Evolutionary conservation across 805 yeast genomes (phyloP).

Genomic region (Saccharomycopsis vini): DNA sequence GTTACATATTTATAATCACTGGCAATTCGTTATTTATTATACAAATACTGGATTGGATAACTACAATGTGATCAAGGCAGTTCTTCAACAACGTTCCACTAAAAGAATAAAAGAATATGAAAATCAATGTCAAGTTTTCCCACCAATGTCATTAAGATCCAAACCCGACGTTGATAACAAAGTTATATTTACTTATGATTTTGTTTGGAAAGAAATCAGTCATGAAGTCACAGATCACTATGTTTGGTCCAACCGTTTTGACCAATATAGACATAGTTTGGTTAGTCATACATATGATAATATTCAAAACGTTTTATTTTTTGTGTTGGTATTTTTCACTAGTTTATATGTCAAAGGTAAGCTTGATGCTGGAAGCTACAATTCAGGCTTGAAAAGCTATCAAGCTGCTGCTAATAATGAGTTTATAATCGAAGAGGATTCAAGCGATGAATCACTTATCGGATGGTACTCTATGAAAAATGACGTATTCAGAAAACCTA

Average conservation of each 20-base stretch:
- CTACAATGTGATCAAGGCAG: slow-evolving; percentile 23
- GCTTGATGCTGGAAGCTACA: background rate
- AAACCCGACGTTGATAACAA: slow-evolving; percentile 24
- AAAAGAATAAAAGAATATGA: slow-evolving; percentile 23
- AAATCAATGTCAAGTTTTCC: slow-evolving; percentile 22
- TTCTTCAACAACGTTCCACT: slow-evolving; percentile 23
- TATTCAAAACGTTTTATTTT: slow-evolving; percentile 20
- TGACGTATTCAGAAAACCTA: slow-evolving; percentile 14
- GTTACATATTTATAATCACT: slow-evolving; percentile 26
- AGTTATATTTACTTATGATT: slow-evolving; percentile 24
- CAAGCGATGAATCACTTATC: background rate
- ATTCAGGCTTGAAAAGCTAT: background rate
- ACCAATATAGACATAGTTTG: slow-evolving; percentile 23
- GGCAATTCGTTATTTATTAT: slow-evolving; percentile 25
- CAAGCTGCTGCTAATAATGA: background rate
- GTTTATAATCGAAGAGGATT: background rate
- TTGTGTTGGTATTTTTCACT: slow-evolving; percentile 3
- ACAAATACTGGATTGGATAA: slow-evolving; percentile 20
- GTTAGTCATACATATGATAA: slow-evolving; percentile 20
- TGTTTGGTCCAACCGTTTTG: slow-evolving; percentile 17
- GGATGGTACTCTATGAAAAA: slow-evolving; percentile 10
- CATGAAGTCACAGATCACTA: slow-evolving; percentile 11
- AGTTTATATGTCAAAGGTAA: slow-evolving; percentile 1
- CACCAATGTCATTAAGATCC: slow-evolving; percentile 22
- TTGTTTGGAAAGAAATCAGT: slow-evolving; percentile 24